Evolutionary conservation across 1,284 basidiomycete species (phyloP).

Genomic region (Retiboletus flavoniger): DNA sequence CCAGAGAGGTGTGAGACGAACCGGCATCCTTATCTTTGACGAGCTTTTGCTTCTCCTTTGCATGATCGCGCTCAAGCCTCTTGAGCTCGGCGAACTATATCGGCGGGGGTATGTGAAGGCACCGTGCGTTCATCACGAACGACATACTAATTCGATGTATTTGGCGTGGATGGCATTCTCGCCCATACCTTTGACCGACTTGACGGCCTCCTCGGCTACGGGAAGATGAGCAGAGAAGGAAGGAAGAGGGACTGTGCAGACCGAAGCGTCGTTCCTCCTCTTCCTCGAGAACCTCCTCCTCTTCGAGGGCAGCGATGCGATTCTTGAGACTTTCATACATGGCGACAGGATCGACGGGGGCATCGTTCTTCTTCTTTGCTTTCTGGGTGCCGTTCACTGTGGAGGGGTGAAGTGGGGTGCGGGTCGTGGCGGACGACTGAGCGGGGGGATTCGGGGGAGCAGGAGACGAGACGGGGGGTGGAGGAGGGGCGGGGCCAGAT

Average conservation of each 20-base stretch:
- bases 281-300: slow-evolving; percentile 78
- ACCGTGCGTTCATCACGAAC: slow-evolving; percentile 13
- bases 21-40: slow-evolving; percentile 84
- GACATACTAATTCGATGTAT: slow-evolving; percentile 76
- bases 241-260: slow-evolving; percentile 38
- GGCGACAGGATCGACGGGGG: slow-evolving; percentile 71
- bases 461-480: slow-evolving; percentile 49
- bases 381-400: slow-evolving; percentile 49
- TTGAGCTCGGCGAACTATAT: slow-evolving; percentile 79
- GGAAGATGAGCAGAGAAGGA: slow-evolving; percentile 10
- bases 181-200: slow-evolving; percentile 72
- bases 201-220: slow-evolving; percentile 79
- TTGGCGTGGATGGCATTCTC: slow-evolving; percentile 78
- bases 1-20: slow-evolving; percentile 36
- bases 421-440: slow-evolving; percentile 30
- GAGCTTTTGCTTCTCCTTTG: slow-evolving; percentile 84
- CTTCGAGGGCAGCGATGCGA: slow-evolving; percentile 79
- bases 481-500: slow-evolving; percentile 57
- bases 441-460: slow-evolving; percentile 38
- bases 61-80: slow-evolving; percentile 77
- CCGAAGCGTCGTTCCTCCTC: slow-evolving; percentile 76
- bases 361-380: slow-evolving; percentile 67
- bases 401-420: slow-evolving; percentile 33
- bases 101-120: slow-evolving; percentile 23
- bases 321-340: slow-evolving; percentile 85